phyloP scores from a whole-genome alignment of 192 early-diverging fungal genomes.

The Gryganskiella cystojenkinii region DNA sequence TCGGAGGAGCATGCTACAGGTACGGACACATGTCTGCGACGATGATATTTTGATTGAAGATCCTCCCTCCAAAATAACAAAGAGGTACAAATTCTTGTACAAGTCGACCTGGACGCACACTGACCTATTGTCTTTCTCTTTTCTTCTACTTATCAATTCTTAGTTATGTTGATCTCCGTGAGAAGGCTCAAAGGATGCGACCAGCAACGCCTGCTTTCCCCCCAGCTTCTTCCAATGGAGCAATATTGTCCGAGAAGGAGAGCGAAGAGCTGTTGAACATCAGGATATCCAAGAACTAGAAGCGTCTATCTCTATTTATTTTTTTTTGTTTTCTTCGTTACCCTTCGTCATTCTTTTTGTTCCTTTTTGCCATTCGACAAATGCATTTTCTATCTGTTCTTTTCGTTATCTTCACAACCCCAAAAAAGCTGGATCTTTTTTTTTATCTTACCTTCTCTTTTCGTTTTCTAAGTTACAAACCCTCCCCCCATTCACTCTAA shows the following conservation, averaged over 20 bases:
- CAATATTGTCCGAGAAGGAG: conserved; percentile 39
- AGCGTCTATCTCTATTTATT: not conserved
- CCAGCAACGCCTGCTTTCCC: conserved; percentile 48
- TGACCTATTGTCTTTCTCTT: not conserved
- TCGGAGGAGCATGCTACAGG: conserved; percentile 70
- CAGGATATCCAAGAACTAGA: conserved; percentile 41
- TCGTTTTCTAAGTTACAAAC: too few species aligned
- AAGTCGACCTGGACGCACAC: not conserved
- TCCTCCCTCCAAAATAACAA: too few species aligned
- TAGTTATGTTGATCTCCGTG: conserved; percentile 46
- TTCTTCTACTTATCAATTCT: not conserved
- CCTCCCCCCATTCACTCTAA: not conserved
- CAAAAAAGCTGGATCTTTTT: conserved; percentile 36
- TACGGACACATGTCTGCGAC: conserved; percentile 37
- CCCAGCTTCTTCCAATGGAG: conserved; percentile 20
- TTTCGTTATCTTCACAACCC: not conserved
- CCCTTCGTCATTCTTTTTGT: not conserved
- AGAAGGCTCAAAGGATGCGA: conserved; percentile 32
- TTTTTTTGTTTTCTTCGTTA: not conserved
- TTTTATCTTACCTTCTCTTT: not conserved
- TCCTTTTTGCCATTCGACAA: not conserved
- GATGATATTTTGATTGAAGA: not conserved
- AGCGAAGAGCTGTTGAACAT: conserved; percentile 40
- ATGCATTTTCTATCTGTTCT: not conserved
- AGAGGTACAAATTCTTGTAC: too few species aligned